Evolutionary conservation across 768 basidiomycete species (phyloP).

Genomic region (Suillus subluteus): DNA sequence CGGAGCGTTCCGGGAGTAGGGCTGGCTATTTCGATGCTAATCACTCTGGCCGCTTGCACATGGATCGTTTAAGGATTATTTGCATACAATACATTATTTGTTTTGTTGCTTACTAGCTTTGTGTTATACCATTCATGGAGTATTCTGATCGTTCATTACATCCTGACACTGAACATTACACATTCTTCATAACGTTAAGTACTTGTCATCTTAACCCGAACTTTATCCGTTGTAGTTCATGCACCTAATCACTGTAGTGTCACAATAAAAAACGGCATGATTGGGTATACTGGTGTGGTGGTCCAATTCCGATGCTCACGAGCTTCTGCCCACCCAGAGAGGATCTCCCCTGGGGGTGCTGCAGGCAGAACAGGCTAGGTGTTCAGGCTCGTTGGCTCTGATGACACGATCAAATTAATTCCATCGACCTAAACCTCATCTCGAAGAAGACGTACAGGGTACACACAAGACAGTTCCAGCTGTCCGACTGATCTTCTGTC

Average conservation of each 20-base stretch:
- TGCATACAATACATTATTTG: background rate
- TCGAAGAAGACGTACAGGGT: slow-evolving; percentile 55
- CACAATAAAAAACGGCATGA: background rate
- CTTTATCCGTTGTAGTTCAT: slow-evolving; percentile 1
- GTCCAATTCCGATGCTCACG: background rate
- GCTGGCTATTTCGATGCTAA: slow-evolving; percentile 19
- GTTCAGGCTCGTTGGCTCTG: slow-evolving; percentile 54
- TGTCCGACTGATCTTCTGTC: slow-evolving; percentile 37
- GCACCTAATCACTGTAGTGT: background rate
- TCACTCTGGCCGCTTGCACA: slow-evolving; percentile 14
- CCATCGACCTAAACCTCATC: slow-evolving; percentile 3
- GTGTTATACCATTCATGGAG: background rate
- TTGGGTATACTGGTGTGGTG: background rate
- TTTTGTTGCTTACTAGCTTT: background rate
- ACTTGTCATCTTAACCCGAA: slow-evolving; percentile 3
- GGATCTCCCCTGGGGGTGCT: slow-evolving; percentile 52
- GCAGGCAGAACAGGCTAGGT: slow-evolving; percentile 68
- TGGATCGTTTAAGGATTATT: slow-evolving; percentile 22
- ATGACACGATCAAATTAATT: slow-evolving; percentile 14
- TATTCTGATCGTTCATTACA: slow-evolving; percentile 4
- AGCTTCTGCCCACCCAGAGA: slow-evolving; percentile 17
- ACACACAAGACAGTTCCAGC: slow-evolving; percentile 63
- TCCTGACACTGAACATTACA: background rate
- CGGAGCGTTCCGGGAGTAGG: slow-evolving; percentile 15
- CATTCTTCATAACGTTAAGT: background rate